Percentiles rank a stretch among this genome's conserved stretches.
phyloP scores from a whole-genome alignment of 768 basidiomycete genomes.

The Kwoniella sp. region DNA sequence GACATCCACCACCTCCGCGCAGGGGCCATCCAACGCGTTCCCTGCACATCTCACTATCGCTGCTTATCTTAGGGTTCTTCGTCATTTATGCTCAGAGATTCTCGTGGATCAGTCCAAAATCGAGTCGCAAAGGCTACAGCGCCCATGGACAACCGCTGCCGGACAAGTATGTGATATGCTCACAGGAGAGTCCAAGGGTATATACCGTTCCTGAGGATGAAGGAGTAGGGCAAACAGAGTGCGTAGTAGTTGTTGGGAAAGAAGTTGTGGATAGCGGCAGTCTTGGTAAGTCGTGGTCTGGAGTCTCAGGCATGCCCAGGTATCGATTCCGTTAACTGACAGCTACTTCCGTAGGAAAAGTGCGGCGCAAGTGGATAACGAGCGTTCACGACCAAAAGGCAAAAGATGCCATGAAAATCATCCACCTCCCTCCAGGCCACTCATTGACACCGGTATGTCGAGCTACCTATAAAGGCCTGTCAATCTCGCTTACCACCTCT shows the following conservation, averaged over 20 bases:
- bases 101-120: not conserved
- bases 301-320: too few species aligned
- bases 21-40: conserved; percentile 30
- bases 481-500: too few species aligned
- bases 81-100: conserved; percentile 36
- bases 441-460: too few species aligned
- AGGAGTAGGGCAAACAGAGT: conserved; percentile 41
- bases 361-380: conserved; percentile 16
- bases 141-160: conserved; percentile 23
- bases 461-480: too few species aligned
- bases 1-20: conserved; percentile 31
- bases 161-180: conserved; percentile 37
- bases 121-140: conserved; percentile 2
- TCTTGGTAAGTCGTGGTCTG: conserved; percentile 24
- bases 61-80: conserved; percentile 40
- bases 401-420: conserved; percentile 26
- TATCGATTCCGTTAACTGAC: too few species aligned
- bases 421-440: conserved; percentile 25
- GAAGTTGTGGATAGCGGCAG: conserved; percentile 43
- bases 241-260: conserved; percentile 39
- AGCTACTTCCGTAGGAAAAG: too few species aligned
- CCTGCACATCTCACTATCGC: conserved; percentile 41
- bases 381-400: conserved; percentile 9
- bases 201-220: conserved; percentile 43
- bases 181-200: conserved; percentile 34